Conservation (phyloP, 2,329 filamentous ascomycete genomes). For the Microdochium paspali region DNA sequence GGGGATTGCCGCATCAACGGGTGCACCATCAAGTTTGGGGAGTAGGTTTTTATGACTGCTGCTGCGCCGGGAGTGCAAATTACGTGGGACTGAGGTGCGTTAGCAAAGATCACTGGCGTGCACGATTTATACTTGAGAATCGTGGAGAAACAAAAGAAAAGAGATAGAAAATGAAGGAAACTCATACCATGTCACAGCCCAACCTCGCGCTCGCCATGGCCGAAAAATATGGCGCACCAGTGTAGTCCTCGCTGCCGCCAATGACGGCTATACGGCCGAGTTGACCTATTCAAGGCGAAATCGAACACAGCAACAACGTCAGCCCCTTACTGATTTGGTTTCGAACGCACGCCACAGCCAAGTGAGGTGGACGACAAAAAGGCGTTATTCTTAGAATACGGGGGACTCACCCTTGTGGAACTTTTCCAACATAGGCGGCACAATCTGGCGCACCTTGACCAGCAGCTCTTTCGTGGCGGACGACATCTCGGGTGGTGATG, state of each 20-base stretch:
- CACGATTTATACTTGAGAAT: too few relatives aligned
- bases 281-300: conserved; percentile 54
- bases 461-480: conserved; percentile 66
- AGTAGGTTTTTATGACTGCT: conserved; percentile 92
- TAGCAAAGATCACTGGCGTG: neutral
- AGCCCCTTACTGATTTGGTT: too few relatives aligned
- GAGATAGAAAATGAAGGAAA: too few relatives aligned
- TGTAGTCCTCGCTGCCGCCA: conserved; percentile 92
- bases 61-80: conserved; percentile 88
- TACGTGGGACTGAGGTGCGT: conserved; percentile 61
- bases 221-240: conserved; percentile 94
- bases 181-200: conserved; percentile 81
- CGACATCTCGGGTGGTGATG: conserved; percentile 42
- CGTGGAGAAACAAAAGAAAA: too few relatives aligned
- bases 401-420: conserved; percentile 84
- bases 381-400: too few relatives aligned
- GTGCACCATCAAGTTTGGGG: conserved; percentile 93
- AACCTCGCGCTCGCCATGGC: conserved; percentile 90
- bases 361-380: too few relatives aligned
- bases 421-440: conserved; percentile 88
- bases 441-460: conserved; percentile 73
- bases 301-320: too few relatives aligned
- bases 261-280: conserved; percentile 88
- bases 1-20: conserved; percentile 75
- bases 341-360: too few relatives aligned